A percentile compares a stretch with the other conserved stretches of the same genome.
These are phyloP conservation scores for Cystobasidium slooffiae DNA, from an alignment of 1,284 basidiomycete species.

Conservation along the genomic window DNA sequence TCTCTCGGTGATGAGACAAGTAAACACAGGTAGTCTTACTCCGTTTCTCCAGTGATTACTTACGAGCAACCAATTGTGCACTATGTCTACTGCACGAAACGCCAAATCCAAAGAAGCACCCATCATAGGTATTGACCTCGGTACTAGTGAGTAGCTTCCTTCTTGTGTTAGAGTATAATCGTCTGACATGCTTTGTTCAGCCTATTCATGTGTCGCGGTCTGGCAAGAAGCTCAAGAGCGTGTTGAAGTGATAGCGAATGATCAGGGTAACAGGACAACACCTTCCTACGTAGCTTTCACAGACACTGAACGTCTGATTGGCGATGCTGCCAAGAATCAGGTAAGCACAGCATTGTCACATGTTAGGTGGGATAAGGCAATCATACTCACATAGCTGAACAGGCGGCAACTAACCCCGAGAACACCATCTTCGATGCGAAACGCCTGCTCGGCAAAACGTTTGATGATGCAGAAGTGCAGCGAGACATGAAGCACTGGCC, in stretches of 20 bases:
- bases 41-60: too few species aligned
- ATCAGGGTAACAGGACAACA: slow-evolving; percentile 84
- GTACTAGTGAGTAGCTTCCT: not conserved
- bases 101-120: not conserved
- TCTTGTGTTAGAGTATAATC: not conserved
- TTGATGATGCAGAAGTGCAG: slow-evolving; percentile 84
- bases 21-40: too few species aligned
- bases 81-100: not conserved
- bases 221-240: slow-evolving; percentile 88
- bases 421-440: slow-evolving; percentile 91
- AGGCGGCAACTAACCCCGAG: slow-evolving; percentile 55
- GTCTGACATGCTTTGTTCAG: not conserved
- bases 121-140: slow-evolving; percentile 7
- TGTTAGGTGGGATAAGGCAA: slow-evolving; percentile 69
- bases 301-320: slow-evolving; percentile 89
- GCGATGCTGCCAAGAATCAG: slow-evolving; percentile 96
- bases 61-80: not conserved
- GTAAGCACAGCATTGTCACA: slow-evolving; percentile 67
- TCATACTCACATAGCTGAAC: slow-evolving; percentile 41
- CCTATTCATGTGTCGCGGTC: slow-evolving; percentile 79
- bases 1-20: too few species aligned
- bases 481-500: slow-evolving; percentile 82
- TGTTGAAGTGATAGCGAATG: slow-evolving; percentile 97
- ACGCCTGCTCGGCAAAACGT: slow-evolving; percentile 86
- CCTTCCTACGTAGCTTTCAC: slow-evolving; percentile 87